These are phyloP conservation scores for Trametes sp. DNA, from an alignment of 1,284 basidiomycete genomes.

Conservation along the genomic window DNA sequence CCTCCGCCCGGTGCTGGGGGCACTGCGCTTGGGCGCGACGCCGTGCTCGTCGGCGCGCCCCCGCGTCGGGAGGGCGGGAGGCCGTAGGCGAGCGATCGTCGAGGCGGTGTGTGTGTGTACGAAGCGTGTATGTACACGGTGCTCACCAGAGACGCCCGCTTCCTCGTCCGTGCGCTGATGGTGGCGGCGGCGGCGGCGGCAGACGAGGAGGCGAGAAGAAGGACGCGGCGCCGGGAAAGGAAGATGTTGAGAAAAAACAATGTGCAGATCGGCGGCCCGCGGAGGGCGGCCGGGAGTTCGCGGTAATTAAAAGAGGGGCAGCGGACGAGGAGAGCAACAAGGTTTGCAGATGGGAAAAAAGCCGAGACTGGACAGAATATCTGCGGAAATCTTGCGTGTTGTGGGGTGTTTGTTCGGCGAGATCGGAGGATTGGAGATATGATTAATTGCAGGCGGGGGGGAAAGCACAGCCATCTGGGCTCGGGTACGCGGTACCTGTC, in stretches of 20 bases:
- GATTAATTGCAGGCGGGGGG: slow-evolving; percentile 34
- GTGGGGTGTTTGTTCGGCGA: slow-evolving; percentile 18
- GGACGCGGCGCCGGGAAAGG: slow-evolving; percentile 2
- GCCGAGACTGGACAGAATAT: too few species aligned
- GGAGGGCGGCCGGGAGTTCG: slow-evolving; percentile 28
- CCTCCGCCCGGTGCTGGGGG: slow-evolving; percentile 2
- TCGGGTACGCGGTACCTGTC: slow-evolving; percentile 32
- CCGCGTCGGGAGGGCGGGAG: not conserved
- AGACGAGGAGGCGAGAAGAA: not conserved
- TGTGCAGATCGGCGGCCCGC: slow-evolving; percentile 26
- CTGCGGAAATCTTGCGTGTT: slow-evolving; percentile 23
- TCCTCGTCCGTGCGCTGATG: slow-evolving; percentile 8
- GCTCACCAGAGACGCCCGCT: not conserved
- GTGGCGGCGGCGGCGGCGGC: slow-evolving; percentile 14
- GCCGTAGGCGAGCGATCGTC: not conserved
- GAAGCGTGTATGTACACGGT: not conserved
- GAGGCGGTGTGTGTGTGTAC: not conserved
- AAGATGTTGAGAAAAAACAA: not conserved
- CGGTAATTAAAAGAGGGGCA: slow-evolving; percentile 28
- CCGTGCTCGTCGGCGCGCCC: not conserved
- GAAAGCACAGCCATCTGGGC: slow-evolving; percentile 32
- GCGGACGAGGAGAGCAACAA: slow-evolving; percentile 14
- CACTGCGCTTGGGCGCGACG: slow-evolving; percentile 1
- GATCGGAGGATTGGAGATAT: slow-evolving; percentile 32
- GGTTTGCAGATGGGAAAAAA: slow-evolving; percentile 20